phyloP scores from a whole-genome alignment of 352 stramenopile species.

The Phytophthora crassamura region DNA sequence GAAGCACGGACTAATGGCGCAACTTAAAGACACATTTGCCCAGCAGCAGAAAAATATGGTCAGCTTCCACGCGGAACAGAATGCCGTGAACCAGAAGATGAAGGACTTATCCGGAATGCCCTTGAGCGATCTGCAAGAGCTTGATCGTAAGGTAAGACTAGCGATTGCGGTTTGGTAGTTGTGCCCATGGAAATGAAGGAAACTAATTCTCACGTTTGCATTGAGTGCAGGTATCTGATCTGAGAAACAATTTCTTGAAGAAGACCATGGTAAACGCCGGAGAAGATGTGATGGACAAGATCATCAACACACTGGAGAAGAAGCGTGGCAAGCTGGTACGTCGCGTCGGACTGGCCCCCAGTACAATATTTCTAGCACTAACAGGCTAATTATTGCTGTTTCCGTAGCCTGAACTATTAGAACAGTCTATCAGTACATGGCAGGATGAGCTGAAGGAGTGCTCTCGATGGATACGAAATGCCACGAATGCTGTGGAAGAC shows the following conservation, averaged over 20 bases:
- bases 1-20: slow-evolving; percentile 44
- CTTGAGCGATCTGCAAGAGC: slow-evolving; percentile 28
- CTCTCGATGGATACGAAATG: slow-evolving; percentile 60
- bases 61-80: slow-evolving; percentile 43
- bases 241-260: slow-evolving; percentile 50
- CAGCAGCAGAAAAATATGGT: slow-evolving; percentile 40
- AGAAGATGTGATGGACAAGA: slow-evolving; percentile 78
- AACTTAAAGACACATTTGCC: slow-evolving; percentile 42
- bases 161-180: slow-evolving; percentile 6
- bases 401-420: slow-evolving; percentile 39
- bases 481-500: slow-evolving; percentile 35
- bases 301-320: slow-evolving; percentile 51
- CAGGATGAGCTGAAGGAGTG: slow-evolving; percentile 55
- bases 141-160: slow-evolving; percentile 40
- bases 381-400: neutral
- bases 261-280: slow-evolving; percentile 61
- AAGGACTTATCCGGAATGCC: slow-evolving; percentile 31
- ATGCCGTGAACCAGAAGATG: slow-evolving; percentile 25
- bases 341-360: neutral
- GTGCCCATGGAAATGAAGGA: neutral
- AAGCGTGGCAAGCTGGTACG: slow-evolving; percentile 54
- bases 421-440: slow-evolving; percentile 53
- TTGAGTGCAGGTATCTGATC: slow-evolving; percentile 38
- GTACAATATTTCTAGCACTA: neutral
- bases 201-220: slow-evolving; percentile 5